Conservation (phyloP, 805 yeast genomes). For the Wickerhamomyces bisporus region DNA sequence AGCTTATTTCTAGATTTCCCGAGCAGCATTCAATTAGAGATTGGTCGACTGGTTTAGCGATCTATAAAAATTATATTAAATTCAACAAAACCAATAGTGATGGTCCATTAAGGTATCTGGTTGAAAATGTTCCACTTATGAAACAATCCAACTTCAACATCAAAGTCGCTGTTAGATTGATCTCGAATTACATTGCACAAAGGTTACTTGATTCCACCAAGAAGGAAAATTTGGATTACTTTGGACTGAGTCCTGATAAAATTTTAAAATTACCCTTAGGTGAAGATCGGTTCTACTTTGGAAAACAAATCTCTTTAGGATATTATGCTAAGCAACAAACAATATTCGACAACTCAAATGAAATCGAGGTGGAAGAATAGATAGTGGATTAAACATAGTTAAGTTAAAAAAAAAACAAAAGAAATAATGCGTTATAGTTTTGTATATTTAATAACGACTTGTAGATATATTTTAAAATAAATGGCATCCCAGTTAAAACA, state of each 20-base stretch:
- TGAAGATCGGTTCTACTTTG: conserved; percentile 21
- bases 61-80: conserved; percentile 47
- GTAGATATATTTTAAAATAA: too few species aligned
- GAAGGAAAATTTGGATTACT: conserved; percentile 9
- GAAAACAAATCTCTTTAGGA: not conserved
- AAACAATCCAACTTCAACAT: conserved; percentile 31
- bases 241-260: conserved; percentile 26
- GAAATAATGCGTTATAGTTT: too few species aligned
- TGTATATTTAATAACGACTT: too few species aligned
- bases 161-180: conserved; percentile 47
- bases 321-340: not conserved
- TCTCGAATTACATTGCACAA: conserved; percentile 41
- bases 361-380: too few species aligned
- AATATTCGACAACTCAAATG: too few species aligned
- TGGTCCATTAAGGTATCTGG: conserved; percentile 33
- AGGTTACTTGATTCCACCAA: conserved; percentile 10
- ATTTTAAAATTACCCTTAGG: conserved; percentile 38
- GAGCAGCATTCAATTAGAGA: conserved; percentile 34
- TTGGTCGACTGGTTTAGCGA: conserved; percentile 56
- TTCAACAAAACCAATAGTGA: conserved; percentile 23
- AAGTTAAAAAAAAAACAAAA: too few species aligned
- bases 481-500: too few species aligned
- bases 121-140: conserved; percentile 41
- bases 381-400: too few species aligned
- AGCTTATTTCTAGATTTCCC: conserved; percentile 40